Evolutionary conservation across 768 basidiomycete species (phyloP).

Genomic region (Boletus tylopilopsis): DNA sequence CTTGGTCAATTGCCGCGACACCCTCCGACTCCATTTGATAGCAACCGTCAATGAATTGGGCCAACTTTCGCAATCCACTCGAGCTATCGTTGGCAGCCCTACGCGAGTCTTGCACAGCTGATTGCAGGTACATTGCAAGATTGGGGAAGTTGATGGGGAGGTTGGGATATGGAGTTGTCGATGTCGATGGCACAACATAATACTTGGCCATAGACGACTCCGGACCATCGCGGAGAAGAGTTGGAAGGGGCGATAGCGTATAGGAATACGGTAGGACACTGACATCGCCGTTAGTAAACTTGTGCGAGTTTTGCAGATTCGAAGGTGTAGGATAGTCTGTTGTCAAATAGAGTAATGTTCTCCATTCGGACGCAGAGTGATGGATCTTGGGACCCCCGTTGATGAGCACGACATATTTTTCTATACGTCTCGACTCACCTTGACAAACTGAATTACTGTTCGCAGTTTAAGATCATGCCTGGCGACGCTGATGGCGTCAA

Average conservation of each 20-base stretch:
- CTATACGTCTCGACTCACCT: conserved; percentile 40
- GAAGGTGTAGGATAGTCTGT: conserved; percentile 64
- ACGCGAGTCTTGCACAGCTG: conserved; percentile 66
- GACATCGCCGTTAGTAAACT: conserved; percentile 56
- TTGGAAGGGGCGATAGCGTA: conserved; percentile 52
- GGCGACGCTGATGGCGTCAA: conserved; percentile 58
- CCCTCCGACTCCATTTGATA: conserved; percentile 49
- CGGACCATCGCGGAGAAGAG: conserved; percentile 58
- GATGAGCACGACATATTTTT: neutral
- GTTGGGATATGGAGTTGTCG: conserved; percentile 57
- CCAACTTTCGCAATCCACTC: conserved; percentile 60
- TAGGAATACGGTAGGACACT: conserved; percentile 72
- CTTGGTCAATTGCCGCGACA: conserved; percentile 28
- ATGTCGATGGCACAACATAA: conserved; percentile 65
- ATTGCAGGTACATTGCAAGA: conserved; percentile 71
- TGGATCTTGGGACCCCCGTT: conserved; percentile 44
- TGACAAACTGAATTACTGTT: conserved; percentile 75
- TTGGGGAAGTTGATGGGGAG: conserved; percentile 75
- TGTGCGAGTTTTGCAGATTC: conserved; percentile 39
- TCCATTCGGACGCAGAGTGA: conserved; percentile 59
- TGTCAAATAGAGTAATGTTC: conserved; percentile 72
- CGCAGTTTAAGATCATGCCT: conserved; percentile 60
- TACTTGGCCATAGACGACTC: conserved; percentile 64
- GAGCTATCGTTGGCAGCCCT: conserved; percentile 55
- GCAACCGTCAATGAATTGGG: conserved; percentile 63